Evolutionary conservation across 148 eudicot genomes (phyloP).

Genomic region (Limonium bicolor): DNA sequence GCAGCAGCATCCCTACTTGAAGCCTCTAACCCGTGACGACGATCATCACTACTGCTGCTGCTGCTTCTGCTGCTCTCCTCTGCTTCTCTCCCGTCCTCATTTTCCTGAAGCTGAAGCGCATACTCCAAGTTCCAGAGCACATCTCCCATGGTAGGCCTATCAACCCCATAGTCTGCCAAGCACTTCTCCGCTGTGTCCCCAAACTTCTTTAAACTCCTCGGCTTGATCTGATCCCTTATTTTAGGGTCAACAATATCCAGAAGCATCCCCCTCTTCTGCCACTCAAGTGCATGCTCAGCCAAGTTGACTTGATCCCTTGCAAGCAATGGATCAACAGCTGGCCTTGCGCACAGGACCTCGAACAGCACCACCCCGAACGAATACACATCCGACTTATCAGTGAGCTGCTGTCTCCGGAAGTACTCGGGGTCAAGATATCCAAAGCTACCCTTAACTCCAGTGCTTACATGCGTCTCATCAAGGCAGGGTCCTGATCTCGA

Average conservation of each 20-base stretch:
- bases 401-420: conserved; percentile 81
- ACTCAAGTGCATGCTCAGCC: conserved; percentile 85
- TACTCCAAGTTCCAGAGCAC: conserved; percentile 91
- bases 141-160: conserved; percentile 93
- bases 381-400: conserved; percentile 85
- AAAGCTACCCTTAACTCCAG: conserved; percentile 95
- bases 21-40: no score
- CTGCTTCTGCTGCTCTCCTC: conserved; percentile 9
- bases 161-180: conserved; percentile 76
- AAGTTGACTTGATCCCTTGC: conserved; percentile 76
- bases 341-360: conserved; percentile 90
- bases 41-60: conserved; percentile 17
- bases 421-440: conserved; percentile 96
- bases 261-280: conserved; percentile 51
- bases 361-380: conserved; percentile 89
- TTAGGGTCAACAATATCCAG: conserved; percentile 54
- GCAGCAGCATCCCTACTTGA: conserved; percentile 14
- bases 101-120: conserved; percentile 66
- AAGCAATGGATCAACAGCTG: conserved; percentile 79
- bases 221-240: conserved; percentile 42
- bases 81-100: conserved; percentile 16
- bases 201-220: conserved; percentile 47
- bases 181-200: conserved; percentile 88
- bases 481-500: conserved; percentile 81
- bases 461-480: conserved; percentile 90